Evolutionary conservation across 2,329 filamentous ascomycete species (phyloP).

Genomic region (Fusarium denticulatum): DNA sequence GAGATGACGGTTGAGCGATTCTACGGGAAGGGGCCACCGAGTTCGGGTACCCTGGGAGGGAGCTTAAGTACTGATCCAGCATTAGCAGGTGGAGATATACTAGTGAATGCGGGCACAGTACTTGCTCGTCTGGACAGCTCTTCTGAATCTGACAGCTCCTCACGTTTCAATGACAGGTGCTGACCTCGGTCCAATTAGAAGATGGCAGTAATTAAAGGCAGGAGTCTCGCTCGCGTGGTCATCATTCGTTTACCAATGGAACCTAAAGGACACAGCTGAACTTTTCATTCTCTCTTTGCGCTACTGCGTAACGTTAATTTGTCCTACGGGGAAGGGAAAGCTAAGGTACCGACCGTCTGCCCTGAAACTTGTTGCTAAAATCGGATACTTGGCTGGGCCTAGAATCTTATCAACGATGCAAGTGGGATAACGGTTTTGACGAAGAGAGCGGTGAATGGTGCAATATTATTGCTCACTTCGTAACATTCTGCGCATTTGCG

Average conservation of each 20-base stretch:
- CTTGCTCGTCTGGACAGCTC: background rate
- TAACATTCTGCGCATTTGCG: slow-evolving; percentile 16
- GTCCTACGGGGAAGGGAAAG: slow-evolving; percentile 1
- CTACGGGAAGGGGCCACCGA: background rate
- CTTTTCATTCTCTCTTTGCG: slow-evolving; percentile 6
- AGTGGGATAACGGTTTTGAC: background rate
- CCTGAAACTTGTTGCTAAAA: slow-evolving; percentile 23
- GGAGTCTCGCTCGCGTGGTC: slow-evolving; percentile 25
- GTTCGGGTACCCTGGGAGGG: slow-evolving; percentile 23
- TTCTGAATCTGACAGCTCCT: slow-evolving; percentile 22
- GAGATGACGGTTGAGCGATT: slow-evolving; percentile 31
- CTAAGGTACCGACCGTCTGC: slow-evolving; percentile 4
- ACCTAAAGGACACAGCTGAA: background rate
- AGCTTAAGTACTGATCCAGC: slow-evolving; percentile 19
- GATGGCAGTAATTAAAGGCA: slow-evolving; percentile 8
- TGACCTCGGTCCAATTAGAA: slow-evolving; percentile 26
- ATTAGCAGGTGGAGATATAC: slow-evolving; percentile 11
- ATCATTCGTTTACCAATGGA: background rate
- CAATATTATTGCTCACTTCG: slow-evolving; percentile 4
- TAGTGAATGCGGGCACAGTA: slow-evolving; percentile 19
- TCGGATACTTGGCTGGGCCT: slow-evolving; percentile 7
- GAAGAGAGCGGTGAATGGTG: slow-evolving; percentile 22
- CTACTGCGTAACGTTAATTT: slow-evolving; percentile 3
- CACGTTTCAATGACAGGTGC: slow-evolving; percentile 5
- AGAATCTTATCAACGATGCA: slow-evolving; percentile 6